Evolutionary conservation across 2,329 filamentous ascomycete species (phyloP).

Genomic region (Allantophomopsis cytisporea): DNA sequence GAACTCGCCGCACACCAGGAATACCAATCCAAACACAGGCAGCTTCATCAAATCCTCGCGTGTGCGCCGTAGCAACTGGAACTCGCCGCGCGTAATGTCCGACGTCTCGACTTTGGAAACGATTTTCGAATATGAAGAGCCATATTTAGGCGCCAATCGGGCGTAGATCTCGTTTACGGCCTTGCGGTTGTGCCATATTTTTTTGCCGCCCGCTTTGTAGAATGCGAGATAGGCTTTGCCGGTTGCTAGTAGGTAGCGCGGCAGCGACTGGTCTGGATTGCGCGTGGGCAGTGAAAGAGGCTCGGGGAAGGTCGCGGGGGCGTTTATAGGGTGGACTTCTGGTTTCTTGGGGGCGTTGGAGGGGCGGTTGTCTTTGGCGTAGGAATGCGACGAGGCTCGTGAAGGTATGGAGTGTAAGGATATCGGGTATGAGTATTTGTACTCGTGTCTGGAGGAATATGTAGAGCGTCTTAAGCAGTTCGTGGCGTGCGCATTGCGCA

Average conservation of each 20-base stretch:
- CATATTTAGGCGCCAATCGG: constrained; percentile 28
- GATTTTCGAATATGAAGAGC: constrained; percentile 14
- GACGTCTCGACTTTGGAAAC: no score
- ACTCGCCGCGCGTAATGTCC: constrained; percentile 38
- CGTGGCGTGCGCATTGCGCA: constrained; percentile 29
- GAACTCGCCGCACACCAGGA: constrained; percentile 74
- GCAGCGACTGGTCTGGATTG: constrained; percentile 25
- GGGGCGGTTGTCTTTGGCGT: no score
- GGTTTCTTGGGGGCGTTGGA: no score
- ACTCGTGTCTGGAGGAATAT: no score
- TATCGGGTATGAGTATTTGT: no score
- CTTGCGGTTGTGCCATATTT: constrained; percentile 54
- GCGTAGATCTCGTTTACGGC: constrained; percentile 27
- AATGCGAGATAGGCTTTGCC: constrained; percentile 71
- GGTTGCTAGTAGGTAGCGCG: constrained; percentile 17
- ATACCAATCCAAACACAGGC: constrained; percentile 62
- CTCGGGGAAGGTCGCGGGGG: constrained; percentile 51
- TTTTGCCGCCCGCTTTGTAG: constrained; percentile 75
- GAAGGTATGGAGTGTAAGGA: no score
- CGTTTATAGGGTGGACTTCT: no score
- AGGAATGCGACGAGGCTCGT: no score
- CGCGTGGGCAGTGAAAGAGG: constrained; percentile 49
- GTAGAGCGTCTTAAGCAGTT: constrained; percentile 32
- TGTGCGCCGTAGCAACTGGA: constrained; percentile 56
- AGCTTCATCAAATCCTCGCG: constrained; percentile 63